Evolutionary conservation across 1,284 basidiomycete genomes (phyloP).

Genomic region (Leccinum ponderosum): DNA sequence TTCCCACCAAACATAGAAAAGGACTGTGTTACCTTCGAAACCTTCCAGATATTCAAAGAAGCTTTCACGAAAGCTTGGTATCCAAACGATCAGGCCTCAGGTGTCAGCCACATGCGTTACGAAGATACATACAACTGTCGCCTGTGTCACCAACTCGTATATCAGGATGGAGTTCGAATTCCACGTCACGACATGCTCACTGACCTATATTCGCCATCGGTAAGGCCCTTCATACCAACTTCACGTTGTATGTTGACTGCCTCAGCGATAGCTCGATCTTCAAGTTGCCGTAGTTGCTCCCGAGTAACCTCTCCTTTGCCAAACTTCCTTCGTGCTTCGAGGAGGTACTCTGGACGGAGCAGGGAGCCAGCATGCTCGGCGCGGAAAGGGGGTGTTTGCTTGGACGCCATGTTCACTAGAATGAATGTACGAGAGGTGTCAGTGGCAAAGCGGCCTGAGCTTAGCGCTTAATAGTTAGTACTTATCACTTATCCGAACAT

Average conservation of each 20-base stretch:
- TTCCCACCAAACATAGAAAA: background rate
- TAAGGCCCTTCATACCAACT: background rate
- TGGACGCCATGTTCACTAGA: background rate
- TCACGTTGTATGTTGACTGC: background rate
- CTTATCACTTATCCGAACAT: too few relatives aligned
- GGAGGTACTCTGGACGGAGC: background rate
- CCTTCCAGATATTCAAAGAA: conserved; percentile 23
- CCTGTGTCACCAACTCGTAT: conserved; percentile 1
- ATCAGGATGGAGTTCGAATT: conserved; percentile 7
- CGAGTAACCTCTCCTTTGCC: background rate
- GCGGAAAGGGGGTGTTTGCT: background rate
- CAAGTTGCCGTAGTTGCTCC: background rate
- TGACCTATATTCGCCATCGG: background rate
- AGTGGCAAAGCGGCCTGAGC: background rate
- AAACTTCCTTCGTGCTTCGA: conserved; percentile 5
- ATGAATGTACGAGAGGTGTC: background rate
- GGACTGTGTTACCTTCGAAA: background rate
- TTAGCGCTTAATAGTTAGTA: too few relatives aligned
- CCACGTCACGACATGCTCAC: background rate
- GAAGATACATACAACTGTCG: conserved; percentile 25
- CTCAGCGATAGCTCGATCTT: background rate
- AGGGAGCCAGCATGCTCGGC: background rate
- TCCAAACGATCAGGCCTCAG: conserved; percentile 2
- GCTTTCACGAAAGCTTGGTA: conserved; percentile 25
- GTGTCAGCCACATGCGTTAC: background rate